Evolutionary conservation across 345 rosid species (phyloP), one percentile per base, ranked within the genome.

Genomic region (Brassica rapa): DNA sequence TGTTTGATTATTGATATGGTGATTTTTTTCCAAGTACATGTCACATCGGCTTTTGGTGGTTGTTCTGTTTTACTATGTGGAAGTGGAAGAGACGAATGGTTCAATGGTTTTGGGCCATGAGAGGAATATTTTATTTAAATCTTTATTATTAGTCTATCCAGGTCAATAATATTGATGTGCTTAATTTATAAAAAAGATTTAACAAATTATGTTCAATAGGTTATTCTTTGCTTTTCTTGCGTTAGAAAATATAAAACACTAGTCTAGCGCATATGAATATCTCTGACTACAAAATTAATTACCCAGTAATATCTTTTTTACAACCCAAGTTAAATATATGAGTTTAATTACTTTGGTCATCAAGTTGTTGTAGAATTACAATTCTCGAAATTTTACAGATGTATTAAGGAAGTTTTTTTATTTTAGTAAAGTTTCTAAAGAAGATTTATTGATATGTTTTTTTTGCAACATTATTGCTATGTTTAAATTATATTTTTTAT

Each of bases 81-180:
- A 27, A 62, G 75, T 62, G 79, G 68, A 63, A 64, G 67, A 74
- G 79, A 62, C 21, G 53, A 71, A 63, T 21, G 73, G 72, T 72
- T 72, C 73, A 78, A 30, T 78, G 82, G 77, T 66, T 72, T 72
- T 72, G 73, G 81, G 61, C 82, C 77, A 66, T 57, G 29, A 43
- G 12, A 8, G 27, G 16, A 55, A 39, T 62, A 33, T 27, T 24
- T 35, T 53, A 7, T 14, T 39, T 1, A 9, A 62, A 21, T 11
- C 21, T 64, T 23, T 59, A 5, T 71, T 64, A 71, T 63, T 62
- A 51, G 16, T 33, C 5, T 3, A 43, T 59, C 16, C 29, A 70
- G 64, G 62, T 78, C 62, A 71, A 49, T 77, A 65, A 23, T 68
- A 3, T 4, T 16, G 25, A 8, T 27, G 4, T 27, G 51, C 41